phyloP scores from a whole-genome alignment of 2,329 filamentous ascomycete species.

The Pseudogymnoascus sp. region DNA sequence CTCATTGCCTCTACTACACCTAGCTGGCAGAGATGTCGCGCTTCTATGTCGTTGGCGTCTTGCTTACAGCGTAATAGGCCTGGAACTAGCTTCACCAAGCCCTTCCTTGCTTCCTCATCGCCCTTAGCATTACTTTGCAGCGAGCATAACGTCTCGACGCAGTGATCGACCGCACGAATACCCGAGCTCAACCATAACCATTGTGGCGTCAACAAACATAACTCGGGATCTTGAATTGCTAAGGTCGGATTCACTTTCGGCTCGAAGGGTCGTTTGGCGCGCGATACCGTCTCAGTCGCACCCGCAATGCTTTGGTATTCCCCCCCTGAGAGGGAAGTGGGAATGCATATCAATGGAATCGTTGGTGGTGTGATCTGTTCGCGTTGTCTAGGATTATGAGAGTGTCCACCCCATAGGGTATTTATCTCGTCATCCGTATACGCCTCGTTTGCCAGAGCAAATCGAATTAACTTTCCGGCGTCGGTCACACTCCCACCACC shows the following conservation, averaged over 20 bases:
- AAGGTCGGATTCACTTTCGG: constrained; percentile 38
- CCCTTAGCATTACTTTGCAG: constrained; percentile 20
- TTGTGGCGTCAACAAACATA: constrained; percentile 42
- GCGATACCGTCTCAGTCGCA: constrained; percentile 27
- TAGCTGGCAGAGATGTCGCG: constrained; percentile 38
- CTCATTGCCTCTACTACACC: constrained; percentile 45
- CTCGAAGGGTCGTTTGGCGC: constrained; percentile 20
- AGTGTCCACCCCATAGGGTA: no score
- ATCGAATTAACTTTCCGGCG: constrained; percentile 22
- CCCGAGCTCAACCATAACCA: constrained; percentile 50
- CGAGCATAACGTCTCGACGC: constrained; percentile 45
- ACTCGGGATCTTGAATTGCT: constrained; percentile 46
- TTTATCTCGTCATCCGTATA: no score
- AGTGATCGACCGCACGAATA: constrained; percentile 48
- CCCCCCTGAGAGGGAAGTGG: constrained; percentile 34
- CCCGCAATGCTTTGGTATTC: constrained; percentile 34
- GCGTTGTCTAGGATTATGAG: no score
- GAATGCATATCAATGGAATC: constrained; percentile 32
- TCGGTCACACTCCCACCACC: constrained; percentile 28
- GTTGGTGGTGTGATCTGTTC: constrained; percentile 15
- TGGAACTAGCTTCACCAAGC: constrained; percentile 34
- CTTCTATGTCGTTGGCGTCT: constrained; percentile 31
- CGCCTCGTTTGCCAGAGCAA: constrained; percentile 16
- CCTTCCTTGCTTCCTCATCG: constrained; percentile 31
- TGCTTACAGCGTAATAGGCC: constrained; percentile 33